A percentile compares a stretch with the other conserved stretches of the same genome.
phyloP scores from a whole-genome alignment of 176 grass and related monocot species.

The Dactylis glomerata region DNA sequence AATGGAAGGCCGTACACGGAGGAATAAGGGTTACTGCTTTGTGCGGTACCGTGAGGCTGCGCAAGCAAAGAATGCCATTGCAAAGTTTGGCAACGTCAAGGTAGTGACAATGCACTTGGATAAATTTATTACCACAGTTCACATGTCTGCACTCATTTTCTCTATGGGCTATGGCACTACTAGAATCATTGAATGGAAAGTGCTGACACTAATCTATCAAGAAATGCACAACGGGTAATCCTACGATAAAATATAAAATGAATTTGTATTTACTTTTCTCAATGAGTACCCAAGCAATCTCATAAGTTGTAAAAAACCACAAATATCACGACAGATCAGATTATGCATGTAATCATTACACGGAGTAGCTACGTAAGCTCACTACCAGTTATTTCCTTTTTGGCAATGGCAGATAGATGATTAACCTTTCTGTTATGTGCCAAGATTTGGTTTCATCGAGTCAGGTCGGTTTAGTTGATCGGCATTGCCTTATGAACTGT shows the following conservation, averaged over 20 bases:
- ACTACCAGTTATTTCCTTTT: background rate
- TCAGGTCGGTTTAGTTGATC: background rate
- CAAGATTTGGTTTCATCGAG: background rate
- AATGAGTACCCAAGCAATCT: background rate
- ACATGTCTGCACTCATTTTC: background rate
- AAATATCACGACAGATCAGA: background rate
- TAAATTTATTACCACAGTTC: background rate
- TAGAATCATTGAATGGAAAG: background rate
- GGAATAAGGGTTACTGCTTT: conserved; percentile 71
- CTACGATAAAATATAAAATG: background rate
- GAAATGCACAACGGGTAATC: background rate
- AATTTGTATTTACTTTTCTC: background rate
- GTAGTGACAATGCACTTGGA: conserved; percentile 33
- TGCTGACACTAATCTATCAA: background rate
- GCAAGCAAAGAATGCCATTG: conserved; percentile 62
- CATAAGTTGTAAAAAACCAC: background rate
- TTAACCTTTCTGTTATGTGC: background rate
- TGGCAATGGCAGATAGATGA: background rate
- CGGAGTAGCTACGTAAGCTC: background rate
- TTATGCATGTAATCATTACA: background rate
- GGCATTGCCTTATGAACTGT: background rate
- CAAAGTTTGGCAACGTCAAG: conserved; percentile 56
- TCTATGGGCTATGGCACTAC: background rate
- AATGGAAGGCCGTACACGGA: conserved; percentile 31
- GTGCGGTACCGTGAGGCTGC: conserved; percentile 46